Evolutionary conservation across 2,329 filamentous ascomycete species (phyloP).

Genomic region (Exophiala bonariae): DNA sequence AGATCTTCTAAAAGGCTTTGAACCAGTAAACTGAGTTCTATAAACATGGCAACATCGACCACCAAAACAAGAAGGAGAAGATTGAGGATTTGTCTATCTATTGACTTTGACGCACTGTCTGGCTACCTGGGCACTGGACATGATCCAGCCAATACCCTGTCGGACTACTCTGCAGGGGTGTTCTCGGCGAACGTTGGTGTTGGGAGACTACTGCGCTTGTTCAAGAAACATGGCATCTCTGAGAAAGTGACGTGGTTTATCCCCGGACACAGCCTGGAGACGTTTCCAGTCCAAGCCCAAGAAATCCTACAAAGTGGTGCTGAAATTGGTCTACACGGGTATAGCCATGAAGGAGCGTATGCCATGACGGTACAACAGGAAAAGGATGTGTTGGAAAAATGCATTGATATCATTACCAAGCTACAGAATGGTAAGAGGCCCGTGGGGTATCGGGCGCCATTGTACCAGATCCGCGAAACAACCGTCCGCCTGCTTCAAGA

Average conservation of each 20-base stretch:
- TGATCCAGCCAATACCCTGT: slow-evolving; percentile 53
- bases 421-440: slow-evolving; percentile 47
- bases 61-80: slow-evolving; percentile 13
- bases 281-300: slow-evolving; percentile 53
- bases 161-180: slow-evolving; percentile 58
- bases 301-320: slow-evolving; percentile 54
- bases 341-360: slow-evolving; percentile 34
- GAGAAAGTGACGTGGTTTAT: slow-evolving; percentile 61
- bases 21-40: too few species aligned
- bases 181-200: slow-evolving; percentile 60
- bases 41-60: too few species aligned
- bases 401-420: slow-evolving; percentile 44
- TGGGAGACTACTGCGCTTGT: slow-evolving; percentile 54
- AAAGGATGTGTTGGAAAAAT: slow-evolving; percentile 50
- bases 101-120: slow-evolving; percentile 61
- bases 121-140: slow-evolving; percentile 61
- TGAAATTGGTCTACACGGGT: slow-evolving; percentile 44
- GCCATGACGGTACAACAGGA: slow-evolving; percentile 50
- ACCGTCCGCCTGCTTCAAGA: slow-evolving; percentile 51
- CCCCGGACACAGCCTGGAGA: slow-evolving; percentile 60
- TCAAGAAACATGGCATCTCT: slow-evolving; percentile 52
- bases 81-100: slow-evolving; percentile 35
- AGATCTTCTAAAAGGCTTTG: too few species aligned
- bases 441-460: slow-evolving; percentile 51
- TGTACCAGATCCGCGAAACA: slow-evolving; percentile 52